These are phyloP conservation scores for Cystofilobasidium capitatum DNA, from an alignment of 768 basidiomycete genomes.

Conservation along the genomic window DNA sequence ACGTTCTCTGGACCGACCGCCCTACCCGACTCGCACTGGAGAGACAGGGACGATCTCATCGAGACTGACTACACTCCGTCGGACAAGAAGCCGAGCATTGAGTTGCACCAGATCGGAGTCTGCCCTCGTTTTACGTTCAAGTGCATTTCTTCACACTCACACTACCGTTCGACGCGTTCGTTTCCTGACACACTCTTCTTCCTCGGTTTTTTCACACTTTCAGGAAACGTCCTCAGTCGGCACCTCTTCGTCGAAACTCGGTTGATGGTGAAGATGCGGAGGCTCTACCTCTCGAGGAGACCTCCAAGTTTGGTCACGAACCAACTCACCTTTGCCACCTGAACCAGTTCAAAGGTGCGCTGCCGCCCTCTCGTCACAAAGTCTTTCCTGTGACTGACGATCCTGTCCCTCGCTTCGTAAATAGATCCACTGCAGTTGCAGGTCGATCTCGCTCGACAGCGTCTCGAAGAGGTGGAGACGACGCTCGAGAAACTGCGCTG, in stretches of 20 bases:
- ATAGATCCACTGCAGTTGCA: slow-evolving; percentile 59
- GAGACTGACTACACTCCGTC: slow-evolving; percentile 60
- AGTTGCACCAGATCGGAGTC: slow-evolving; percentile 60
- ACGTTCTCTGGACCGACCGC: slow-evolving; percentile 13
- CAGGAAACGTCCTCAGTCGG: not conserved
- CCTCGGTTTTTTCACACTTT: not conserved
- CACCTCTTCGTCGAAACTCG: not conserved
- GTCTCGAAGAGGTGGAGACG: slow-evolving; percentile 47
- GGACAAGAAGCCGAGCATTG: slow-evolving; percentile 50
- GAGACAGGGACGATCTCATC: slow-evolving; percentile 69
- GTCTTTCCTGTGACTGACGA: not conserved
- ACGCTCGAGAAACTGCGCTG: slow-evolving; percentile 9
- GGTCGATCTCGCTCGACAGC: slow-evolving; percentile 49
- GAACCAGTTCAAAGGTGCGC: slow-evolving; percentile 15
- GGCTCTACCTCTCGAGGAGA: slow-evolving; percentile 26
- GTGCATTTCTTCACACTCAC: not conserved
- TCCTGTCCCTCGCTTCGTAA: not conserved
- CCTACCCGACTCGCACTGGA: slow-evolving; percentile 46
- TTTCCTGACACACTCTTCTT: not conserved
- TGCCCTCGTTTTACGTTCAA: slow-evolving; percentile 66
- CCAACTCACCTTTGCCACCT: slow-evolving; percentile 51
- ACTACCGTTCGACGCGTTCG: not conserved
- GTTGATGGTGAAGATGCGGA: not conserved
- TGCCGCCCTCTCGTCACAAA: not conserved
- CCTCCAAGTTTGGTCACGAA: slow-evolving; percentile 72